Evolutionary conservation across 1,139 yeast genomes (phyloP).

Genomic region (Diutina catenulata): DNA sequence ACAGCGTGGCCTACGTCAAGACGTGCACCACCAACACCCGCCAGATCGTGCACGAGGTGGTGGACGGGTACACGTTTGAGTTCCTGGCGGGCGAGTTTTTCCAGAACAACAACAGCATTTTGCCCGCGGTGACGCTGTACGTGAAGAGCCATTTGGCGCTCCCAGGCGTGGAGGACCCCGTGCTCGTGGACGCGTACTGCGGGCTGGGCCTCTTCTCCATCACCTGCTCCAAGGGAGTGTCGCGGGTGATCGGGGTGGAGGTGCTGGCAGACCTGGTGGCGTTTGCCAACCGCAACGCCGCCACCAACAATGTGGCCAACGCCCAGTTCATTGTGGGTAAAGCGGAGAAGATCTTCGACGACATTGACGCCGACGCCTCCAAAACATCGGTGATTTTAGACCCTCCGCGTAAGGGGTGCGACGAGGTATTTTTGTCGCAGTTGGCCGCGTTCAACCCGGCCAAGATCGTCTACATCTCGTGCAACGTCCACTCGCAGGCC

Average conservation of each 20-base stretch:
- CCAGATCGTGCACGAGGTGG: conserved; percentile 69
- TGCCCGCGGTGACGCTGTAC: conserved; percentile 70
- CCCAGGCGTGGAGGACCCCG: conserved; percentile 19
- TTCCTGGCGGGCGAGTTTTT: conserved; percentile 93
- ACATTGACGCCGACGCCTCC: conserved; percentile 56
- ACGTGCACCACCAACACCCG: conserved; percentile 61
- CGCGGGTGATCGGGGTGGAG: conserved; percentile 85
- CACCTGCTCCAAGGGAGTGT: conserved; percentile 70
- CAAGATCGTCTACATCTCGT: conserved; percentile 81
- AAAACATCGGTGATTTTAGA: conserved; percentile 86
- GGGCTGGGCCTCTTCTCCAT: conserved; percentile 93
- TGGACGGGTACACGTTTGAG: conserved; percentile 64
- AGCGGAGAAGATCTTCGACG: conserved; percentile 80
- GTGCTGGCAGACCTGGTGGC: conserved; percentile 84
- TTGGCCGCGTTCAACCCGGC: conserved; percentile 74
- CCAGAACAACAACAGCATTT: conserved; percentile 87
- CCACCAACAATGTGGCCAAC: conserved; percentile 58
- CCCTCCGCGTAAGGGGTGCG: conserved; percentile 97
- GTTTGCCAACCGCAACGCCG: conserved; percentile 77
- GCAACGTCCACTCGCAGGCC: conserved; percentile 97
- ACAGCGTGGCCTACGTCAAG: conserved; percentile 19
- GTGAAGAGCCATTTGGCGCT: conserved; percentile 60
- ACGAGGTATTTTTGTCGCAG: conserved; percentile 75
- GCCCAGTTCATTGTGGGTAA: conserved; percentile 83
- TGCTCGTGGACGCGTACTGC: conserved; percentile 92